Conservation (phyloP, 164 flowering plant species). For the Piper betle region DNA sequence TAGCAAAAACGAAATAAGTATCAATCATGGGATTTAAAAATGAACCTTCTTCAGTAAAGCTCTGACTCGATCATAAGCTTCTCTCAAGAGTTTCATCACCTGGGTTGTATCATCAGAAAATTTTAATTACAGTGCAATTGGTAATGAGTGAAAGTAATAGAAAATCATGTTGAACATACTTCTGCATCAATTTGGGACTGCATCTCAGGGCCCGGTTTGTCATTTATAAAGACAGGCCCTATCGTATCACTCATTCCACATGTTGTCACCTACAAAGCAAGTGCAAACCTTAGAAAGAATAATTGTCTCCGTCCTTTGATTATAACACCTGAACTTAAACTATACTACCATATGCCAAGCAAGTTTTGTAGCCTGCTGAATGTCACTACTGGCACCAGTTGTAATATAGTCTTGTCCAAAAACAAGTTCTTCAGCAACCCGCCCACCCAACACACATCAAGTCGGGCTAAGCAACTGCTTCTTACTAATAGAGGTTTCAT, state of each 20-base stretch:
- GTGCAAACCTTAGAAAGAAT: background rate
- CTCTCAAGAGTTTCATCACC: too few species aligned
- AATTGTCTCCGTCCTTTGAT: background rate
- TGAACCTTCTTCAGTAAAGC: constrained; percentile 67
- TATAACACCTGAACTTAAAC: background rate
- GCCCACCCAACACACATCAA: constrained; percentile 98
- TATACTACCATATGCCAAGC: constrained; percentile 83
- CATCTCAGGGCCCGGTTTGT: constrained; percentile 81
- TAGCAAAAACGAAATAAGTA: too few species aligned
- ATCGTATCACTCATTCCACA: constrained; percentile 95
- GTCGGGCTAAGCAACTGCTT: constrained; percentile 85
- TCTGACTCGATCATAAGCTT: too few species aligned
- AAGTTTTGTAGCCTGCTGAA: constrained; percentile 75
- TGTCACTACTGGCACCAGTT: constrained; percentile 96
- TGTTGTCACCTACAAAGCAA: constrained; percentile 48
- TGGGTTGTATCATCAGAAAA: constrained; percentile 15
- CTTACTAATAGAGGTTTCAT: constrained; percentile 90
- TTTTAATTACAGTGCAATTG: background rate
- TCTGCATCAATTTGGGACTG: constrained; percentile 92
- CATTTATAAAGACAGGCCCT: constrained; percentile 91
- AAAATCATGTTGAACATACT: constrained; percentile 25
- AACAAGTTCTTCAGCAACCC: constrained; percentile 98
- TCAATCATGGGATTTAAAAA: background rate
- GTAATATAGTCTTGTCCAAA: constrained; percentile 84
- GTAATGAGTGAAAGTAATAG: background rate